Evolutionary conservation across 1,284 basidiomycete genomes (phyloP), one percentile per base, ranked within the genome.

Genomic region (Anthracocystis setariae): DNA sequence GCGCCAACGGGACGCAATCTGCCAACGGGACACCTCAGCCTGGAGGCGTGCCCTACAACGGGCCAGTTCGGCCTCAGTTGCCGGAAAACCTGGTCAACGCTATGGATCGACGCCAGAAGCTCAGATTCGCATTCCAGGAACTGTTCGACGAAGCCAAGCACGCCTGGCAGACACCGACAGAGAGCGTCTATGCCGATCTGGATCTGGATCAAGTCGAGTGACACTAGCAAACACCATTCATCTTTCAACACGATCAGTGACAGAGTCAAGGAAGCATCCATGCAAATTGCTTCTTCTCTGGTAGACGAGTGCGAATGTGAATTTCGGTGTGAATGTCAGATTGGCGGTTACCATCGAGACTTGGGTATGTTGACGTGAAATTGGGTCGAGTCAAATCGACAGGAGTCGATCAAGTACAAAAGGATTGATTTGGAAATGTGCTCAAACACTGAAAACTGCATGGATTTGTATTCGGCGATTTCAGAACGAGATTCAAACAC

Each of bases 61-160:
- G 77, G n/a, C 78, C 76, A 1, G 63, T 58, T 5, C 53, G 53
- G 12, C 79, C 80, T 17, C 76, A 77, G 52, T 67, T 80, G 32
- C 64, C 77, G 25, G 80, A 81, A 21, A 51, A 58, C 9, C 48
- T 82, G 21, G 55, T 74, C 15, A 66, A 56, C 15, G 78, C 80
- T 3, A 65, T 82, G 73, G 72, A 74, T 25, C 60, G 69, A 29
- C 61, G 81, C 20, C 39, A 60, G 38, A 61, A 74, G 63, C 73
- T 82, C 27, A 60, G 70, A 47, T 64, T 44, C 17, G 76, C 75
- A 3, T 79, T 82, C 59, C 75, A 72, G 52, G 73, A 75, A 29
- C 55, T 82, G 46, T 82, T 82, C 48, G 72, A 71, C 55, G 58
- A 62, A 33, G 57, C 70, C 38, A 67, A 60, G 50, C 73, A 78